Evolutionary conservation across 1,284 basidiomycete species (phyloP).

Genomic region (Moesziomyces parantarcticus): DNA sequence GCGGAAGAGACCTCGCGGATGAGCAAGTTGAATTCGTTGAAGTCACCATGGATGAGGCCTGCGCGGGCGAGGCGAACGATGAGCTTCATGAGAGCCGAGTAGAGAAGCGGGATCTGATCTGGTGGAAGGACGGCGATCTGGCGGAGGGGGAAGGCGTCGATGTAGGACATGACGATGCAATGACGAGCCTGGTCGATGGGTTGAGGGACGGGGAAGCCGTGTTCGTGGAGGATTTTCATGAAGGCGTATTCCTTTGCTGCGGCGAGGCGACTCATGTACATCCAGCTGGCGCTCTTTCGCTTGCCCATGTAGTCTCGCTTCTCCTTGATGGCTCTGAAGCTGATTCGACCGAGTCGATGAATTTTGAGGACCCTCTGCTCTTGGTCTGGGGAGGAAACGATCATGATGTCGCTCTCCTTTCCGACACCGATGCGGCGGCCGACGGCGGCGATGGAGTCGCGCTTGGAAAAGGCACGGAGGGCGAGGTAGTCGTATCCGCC

Average conservation of each 20-base stretch:
- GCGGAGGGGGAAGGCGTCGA: conserved; percentile 96
- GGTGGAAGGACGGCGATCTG: conserved; percentile 85
- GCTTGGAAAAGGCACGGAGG: conserved; percentile 88
- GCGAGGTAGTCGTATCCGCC: conserved; percentile 97
- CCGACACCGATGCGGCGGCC: conserved; percentile 98
- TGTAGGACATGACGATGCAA: conserved; percentile 93
- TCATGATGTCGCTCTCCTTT: conserved; percentile 97
- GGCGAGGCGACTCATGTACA: conserved; percentile 97
- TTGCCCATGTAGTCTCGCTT: conserved; percentile 98
- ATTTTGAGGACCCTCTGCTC: conserved; percentile 90
- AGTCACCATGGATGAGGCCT: conserved; percentile 97
- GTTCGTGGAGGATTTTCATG: conserved; percentile 97
- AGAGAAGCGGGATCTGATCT: conserved; percentile 80
- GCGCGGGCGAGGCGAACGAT: conserved; percentile 92
- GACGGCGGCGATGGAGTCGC: conserved; percentile 70
- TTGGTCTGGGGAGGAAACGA: conserved; percentile 85
- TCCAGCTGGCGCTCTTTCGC: conserved; percentile 95
- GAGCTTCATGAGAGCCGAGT: conserved; percentile 92
- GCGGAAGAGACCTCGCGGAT: conserved; percentile 73
- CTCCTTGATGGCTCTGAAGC: conserved; percentile 94
- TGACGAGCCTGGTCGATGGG: conserved; percentile 95
- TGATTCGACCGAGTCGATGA: conserved; percentile 91
- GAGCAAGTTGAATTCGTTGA: conserved; percentile 99
- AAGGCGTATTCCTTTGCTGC: conserved; percentile 98
- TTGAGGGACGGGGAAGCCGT: conserved; percentile 90